A percentile compares a stretch with the other conserved stretches of the same genome.
These are phyloP conservation scores for Candida germanica DNA, from an alignment of 805 yeast species.

Conservation along the genomic window DNA sequence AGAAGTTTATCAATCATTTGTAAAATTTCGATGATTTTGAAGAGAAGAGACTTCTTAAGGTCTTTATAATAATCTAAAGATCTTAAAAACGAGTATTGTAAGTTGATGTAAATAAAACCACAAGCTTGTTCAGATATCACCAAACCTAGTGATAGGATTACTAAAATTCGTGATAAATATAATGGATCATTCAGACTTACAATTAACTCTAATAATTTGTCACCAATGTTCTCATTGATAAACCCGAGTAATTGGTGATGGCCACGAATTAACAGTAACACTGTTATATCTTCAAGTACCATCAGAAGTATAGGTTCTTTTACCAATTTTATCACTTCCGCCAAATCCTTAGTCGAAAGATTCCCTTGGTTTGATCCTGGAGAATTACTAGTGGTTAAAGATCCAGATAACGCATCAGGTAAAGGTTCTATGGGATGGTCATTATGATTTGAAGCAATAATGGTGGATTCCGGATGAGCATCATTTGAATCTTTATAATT, in stretches of 20 bases:
- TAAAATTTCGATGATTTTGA: slow-evolving; percentile 27
- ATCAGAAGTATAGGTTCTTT: slow-evolving; percentile 26
- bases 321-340: slow-evolving; percentile 23
- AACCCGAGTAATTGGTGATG: slow-evolving; percentile 22
- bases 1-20: slow-evolving; percentile 22
- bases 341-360: slow-evolving; percentile 13
- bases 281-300: slow-evolving; percentile 26
- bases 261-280: slow-evolving; percentile 23
- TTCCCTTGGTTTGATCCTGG: background rate
- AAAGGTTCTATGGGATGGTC: slow-evolving; percentile 17
- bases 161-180: slow-evolving; percentile 23
- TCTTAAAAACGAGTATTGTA: slow-evolving; percentile 48
- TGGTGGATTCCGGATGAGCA: slow-evolving; percentile 7
- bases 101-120: slow-evolving; percentile 26
- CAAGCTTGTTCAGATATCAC: slow-evolving; percentile 28
- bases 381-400: slow-evolving; percentile 2
- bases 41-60: slow-evolving; percentile 23
- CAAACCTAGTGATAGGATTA: slow-evolving; percentile 25
- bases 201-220: slow-evolving; percentile 16
- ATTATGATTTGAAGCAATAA: slow-evolving; percentile 13
- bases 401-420: slow-evolving; percentile 11
- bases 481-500: slow-evolving; percentile 5
- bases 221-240: slow-evolving; percentile 16
- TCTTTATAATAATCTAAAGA: slow-evolving; percentile 48
- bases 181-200: slow-evolving; percentile 25